Base-by-base conservation (phyloP, 257 asterid genomes). In the Avicennia marina region DNA sequence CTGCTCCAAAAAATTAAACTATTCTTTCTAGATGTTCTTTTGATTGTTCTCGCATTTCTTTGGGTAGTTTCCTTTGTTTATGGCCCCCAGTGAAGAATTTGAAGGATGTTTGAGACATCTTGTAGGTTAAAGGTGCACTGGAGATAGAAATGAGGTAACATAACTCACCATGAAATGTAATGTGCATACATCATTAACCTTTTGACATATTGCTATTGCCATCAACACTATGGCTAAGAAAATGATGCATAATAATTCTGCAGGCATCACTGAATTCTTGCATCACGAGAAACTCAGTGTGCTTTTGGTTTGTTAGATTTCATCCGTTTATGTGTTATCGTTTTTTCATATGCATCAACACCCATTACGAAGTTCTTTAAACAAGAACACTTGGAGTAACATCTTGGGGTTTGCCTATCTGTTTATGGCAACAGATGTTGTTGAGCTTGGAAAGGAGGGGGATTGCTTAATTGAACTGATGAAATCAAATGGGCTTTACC, bases 71-170 rank as follows among this genome's bases (percentile, higher is more conserved):
- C 27, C 33, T 53, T 67, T 49, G 40, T 61, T 54, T n/a, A 68
- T 89, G 99, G 97, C 96, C 62, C 96, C 97, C 0, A 97, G 86
- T 70, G 97, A 93, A 86, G 97, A 86, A 64, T 93, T 89, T 71
- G 97, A 93, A 76, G 97, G 86, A 76, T 81, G 78, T 69, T 67
- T 91, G 55, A 82, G 97, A 72, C 94, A 83, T 74, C 80, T 85
- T 8, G 72, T 78, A 0, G 95, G 94, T 51, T 91, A 82, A 73
- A 86, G 68, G 67, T 88, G 94, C 80, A 72, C 94, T 6, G 99
- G 95, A 57, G 95, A 86, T 57, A 75, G 84, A 65, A 86, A 89
- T 32, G 94, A 86, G 99, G 99, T 93, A 64, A 53, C 27, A 18
- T 15, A n/a, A n/a, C n/a, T n/a, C n/a, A n/a, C n/a, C n/a, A n/a